Conservation (phyloP, 805 yeast species). For the Metschnikowia proteae region DNA sequence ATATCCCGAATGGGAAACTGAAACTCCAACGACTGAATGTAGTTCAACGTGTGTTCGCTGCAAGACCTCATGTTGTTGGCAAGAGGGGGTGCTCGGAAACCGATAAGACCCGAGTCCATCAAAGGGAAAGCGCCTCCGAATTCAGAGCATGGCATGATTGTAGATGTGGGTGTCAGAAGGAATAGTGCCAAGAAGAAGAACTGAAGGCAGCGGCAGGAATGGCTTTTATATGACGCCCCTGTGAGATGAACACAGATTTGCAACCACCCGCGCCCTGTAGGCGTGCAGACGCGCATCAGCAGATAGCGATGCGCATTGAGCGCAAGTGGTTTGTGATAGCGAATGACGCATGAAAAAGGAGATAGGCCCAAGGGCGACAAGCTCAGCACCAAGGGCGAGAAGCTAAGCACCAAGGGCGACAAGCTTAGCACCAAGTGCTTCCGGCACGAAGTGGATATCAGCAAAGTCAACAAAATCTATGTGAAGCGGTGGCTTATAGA, state of each 20-base stretch:
- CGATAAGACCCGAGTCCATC: conserved; percentile 2
- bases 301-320: conserved; percentile 1
- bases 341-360: not conserved
- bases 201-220: not conserved
- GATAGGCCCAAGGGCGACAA: not conserved
- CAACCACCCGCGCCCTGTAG: conserved; percentile 4
- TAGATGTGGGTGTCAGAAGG: not conserved
- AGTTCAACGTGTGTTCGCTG: not conserved
- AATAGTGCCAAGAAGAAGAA: not conserved
- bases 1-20: not conserved
- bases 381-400: not conserved
- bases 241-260: conserved; percentile 1
- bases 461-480: conserved; percentile 37
- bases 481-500: conserved; percentile 39
- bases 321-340: not conserved
- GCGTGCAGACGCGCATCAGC: not conserved
- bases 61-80: not conserved
- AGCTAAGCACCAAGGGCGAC: not conserved
- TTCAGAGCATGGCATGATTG: not conserved
- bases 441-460: conserved; percentile 28
- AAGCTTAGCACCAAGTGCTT: not conserved
- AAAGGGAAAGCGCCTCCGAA: not conserved
- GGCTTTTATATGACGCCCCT: not conserved
- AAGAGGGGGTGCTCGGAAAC: not conserved
- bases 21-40: not conserved